phyloP scores from a whole-genome alignment of 305 asterid species.

The Fraxinus dipetala region DNA sequence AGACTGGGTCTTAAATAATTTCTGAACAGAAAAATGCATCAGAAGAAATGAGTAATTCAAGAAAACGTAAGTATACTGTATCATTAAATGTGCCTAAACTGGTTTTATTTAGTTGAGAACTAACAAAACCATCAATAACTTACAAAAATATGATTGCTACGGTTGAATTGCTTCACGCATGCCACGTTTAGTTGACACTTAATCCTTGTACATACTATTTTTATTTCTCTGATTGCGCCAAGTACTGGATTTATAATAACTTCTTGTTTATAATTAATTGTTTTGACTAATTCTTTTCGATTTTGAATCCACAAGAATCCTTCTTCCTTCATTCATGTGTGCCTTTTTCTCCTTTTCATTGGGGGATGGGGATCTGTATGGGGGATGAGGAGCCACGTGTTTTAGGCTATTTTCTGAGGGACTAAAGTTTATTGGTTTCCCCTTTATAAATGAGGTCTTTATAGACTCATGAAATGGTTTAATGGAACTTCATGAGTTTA shows the following conservation, averaged over 20 bases:
- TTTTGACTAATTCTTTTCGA: neutral
- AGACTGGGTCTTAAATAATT: neutral
- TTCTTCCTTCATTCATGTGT: neutral
- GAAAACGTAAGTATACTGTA: neutral
- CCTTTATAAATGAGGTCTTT: neutral
- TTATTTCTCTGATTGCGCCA: neutral
- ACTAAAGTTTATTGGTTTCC: neutral
- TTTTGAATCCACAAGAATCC: neutral
- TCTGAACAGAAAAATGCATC: neutral
- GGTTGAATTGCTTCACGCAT: neutral
- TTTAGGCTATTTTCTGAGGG: neutral
- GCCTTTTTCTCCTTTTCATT: neutral
- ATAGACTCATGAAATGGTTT: neutral
- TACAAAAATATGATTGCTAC: neutral
- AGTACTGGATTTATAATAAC: neutral
- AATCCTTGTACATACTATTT: neutral
- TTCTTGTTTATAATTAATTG: neutral
- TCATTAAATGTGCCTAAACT: neutral
- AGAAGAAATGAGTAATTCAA: neutral
- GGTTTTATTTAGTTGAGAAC: neutral
- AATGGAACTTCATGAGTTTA: neutral
- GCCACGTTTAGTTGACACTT: neutral
- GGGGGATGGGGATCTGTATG: neutral
- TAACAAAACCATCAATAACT: neutral
- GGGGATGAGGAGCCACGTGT: neutral